These are phyloP conservation scores for Quercus suber DNA, from an alignment of 306 rosid species.

Conservation along the genomic window DNA sequence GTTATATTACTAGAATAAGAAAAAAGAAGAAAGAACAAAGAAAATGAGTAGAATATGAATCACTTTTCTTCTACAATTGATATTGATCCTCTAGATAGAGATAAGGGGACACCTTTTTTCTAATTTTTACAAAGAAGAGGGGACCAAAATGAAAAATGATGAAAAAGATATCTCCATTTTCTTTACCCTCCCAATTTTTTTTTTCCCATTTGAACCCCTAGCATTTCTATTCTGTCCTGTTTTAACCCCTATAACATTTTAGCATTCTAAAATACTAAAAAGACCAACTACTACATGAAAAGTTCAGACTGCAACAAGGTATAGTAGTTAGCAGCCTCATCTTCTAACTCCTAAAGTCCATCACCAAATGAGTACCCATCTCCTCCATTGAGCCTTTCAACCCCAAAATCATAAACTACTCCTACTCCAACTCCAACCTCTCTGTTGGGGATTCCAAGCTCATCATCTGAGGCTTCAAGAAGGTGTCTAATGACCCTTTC, in stretches of 20 bases:
- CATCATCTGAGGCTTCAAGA: conserved; percentile 86
- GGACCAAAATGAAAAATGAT: conserved; percentile 27
- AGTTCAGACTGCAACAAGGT: conserved; percentile 70
- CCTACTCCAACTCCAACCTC: conserved; percentile 19
- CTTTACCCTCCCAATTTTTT: background rate
- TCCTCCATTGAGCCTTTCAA: conserved; percentile 17
- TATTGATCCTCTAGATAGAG: conserved; percentile 3
- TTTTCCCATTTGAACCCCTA: background rate
- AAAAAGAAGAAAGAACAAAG: too few relatives aligned
- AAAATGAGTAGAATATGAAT: background rate
- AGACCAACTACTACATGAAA: conserved; percentile 34
- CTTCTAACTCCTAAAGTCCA: conserved; percentile 81
- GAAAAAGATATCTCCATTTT: conserved; percentile 11
- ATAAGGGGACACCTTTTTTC: background rate
- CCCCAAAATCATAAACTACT: background rate
- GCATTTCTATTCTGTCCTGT: background rate
- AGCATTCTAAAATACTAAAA: background rate
- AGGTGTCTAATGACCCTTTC: conserved; percentile 72
- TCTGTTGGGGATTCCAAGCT: conserved; percentile 74
- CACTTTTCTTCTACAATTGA: conserved; percentile 19
- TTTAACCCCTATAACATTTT: background rate
- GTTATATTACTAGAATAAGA: background rate
- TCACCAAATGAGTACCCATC: conserved; percentile 38
- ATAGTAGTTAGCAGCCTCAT: conserved; percentile 76
- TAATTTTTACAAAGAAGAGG: conserved; percentile 18